Base-by-base conservation (phyloP, 257 asterid species). In the Primulina tabacum region DNA sequence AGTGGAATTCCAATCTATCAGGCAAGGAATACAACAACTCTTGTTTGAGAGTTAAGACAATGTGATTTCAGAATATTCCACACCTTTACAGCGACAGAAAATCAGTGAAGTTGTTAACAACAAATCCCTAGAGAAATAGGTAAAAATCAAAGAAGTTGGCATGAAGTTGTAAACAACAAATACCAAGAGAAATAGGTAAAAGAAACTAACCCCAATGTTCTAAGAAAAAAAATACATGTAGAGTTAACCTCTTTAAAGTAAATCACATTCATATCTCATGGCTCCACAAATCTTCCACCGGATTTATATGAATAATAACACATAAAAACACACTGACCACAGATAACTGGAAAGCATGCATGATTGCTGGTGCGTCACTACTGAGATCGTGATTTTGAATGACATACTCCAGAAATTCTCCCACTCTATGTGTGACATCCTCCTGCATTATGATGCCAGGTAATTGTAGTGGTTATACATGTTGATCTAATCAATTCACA, bases 331-430 rank as follows among this genome's bases (percentile, higher is more conserved):
- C 20, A 64, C 81, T 72, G 59, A 77, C 81, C 81, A 77, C 60
- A 59, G 78, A 77, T 62, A 77, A 55, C 62, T 77, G 74, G 67
- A 77, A 72, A 40, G 81, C 81, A 52, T 77, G 81, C 20, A 67
- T 60, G 62, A 77, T 68, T 35, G 74, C 73, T 20, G 69, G 71
- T 38, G 78, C 60, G n/a, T 77, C 78, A 69, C 53, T 55, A 40
- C 75, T 67, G 60, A 77, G 71, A 56, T 43, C 68, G 35, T 72
- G 81, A 30, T 77, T 77, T 69, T 69, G 61, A 63, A 72, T 68
- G 14, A 77, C 71, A 63, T 72, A 72, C 43, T 77, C 75, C 62
- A 72, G 68, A 64, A 77, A 72, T 9, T 47, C 73, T 62, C 67
- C 67, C 1, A 60, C 81, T 29, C 10, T 56, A 56, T 32, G 59